Evolutionary conservation across 2,329 filamentous ascomycete species (phyloP), one percentile per base, ranked within the genome.

Genomic region (Exophiala sp.): DNA sequence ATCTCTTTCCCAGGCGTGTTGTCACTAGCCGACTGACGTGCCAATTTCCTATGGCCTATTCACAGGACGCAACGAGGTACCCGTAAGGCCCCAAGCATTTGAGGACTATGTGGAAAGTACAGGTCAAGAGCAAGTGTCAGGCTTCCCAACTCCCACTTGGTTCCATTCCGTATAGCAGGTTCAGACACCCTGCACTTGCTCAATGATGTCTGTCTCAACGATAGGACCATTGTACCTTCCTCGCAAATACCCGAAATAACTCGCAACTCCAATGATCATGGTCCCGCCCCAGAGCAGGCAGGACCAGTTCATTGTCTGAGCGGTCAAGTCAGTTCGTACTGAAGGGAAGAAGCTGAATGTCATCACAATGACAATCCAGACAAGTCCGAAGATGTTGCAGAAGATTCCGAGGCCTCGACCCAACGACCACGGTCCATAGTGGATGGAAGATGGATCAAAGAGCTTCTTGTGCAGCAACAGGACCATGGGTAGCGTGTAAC

Each of bases 401-500:
- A 62, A 57, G 3, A 71, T 59, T 1, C 71, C 71, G 14, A 54
- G 64, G 2, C 60, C 52, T 10, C 71, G 71, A 2, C 45, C 52
- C 5, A 73, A 62, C 3, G 55, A 60, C 64, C 65, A 70, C 34
- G 70, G 68, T 0, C 64, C 62, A 48, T 47, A 45, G 52, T 60
- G 51, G 53, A 58, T 43, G 43, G 49, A 43, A 46, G 53, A 45
- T 32, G 57, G 44, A 10, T 55, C 8, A 50, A 39, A 23, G 47
- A 58, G 39, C 49, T 53, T 39, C 52, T 60, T 46, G 50, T 39
- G 42, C 39, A 48, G 13, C 46, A 76, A 60, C 38, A 72, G 69
- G n/a, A 64, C 54, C 39, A 73, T 68, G 24, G 70, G 70, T 43
- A 78, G 66, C 46, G 78, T 69, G 58, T 79, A 79, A 14, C 73